phyloP scores from a whole-genome alignment of 495 filamentous ascomycete species.

The Beverwykella pulmonaria region DNA sequence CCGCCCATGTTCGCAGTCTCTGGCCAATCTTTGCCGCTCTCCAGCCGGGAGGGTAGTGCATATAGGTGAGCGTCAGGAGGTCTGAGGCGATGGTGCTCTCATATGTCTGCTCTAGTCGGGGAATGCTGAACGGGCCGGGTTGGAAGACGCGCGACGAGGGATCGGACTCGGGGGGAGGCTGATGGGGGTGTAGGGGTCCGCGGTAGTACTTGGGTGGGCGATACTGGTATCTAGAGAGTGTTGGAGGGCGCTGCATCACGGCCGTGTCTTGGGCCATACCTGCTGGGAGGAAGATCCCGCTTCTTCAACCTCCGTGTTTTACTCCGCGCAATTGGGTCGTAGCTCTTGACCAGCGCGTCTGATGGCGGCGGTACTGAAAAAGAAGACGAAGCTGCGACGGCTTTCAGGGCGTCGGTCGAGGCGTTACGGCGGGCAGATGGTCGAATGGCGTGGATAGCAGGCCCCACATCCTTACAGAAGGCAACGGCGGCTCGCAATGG shows the following conservation, averaged over 20 bases:
- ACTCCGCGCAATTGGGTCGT: constrained; percentile 60
- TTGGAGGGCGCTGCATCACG: constrained; percentile 12
- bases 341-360: constrained; percentile 51
- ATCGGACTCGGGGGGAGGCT: constrained; percentile 78
- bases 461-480: constrained; percentile 18
- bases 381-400: constrained; percentile 47
- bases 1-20: constrained; percentile 70
- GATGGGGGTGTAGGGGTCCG: constrained; percentile 89
- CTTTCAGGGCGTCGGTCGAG: constrained; percentile 32
- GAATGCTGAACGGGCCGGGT: constrained; percentile 90
- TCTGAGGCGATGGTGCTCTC: constrained; percentile 84
- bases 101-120: constrained; percentile 88
- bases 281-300: constrained; percentile 65
- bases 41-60: constrained; percentile 76
- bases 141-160: constrained; percentile 84
- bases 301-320: constrained; percentile 48
- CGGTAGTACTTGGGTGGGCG: constrained; percentile 90
- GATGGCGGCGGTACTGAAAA: constrained; percentile 43
- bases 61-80: constrained; percentile 85
- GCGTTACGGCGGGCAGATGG: constrained; percentile 37
- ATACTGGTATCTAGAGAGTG: constrained; percentile 75
- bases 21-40: constrained; percentile 41
- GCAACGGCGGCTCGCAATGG: constrained; percentile 17
- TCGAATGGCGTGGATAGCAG: constrained; percentile 8
- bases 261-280: constrained; percentile 51